A percentile compares a stretch with the other conserved stretches of the same genome.
Evolutionary conservation across 164 flowering plant genomes (phyloP).

Genomic region (Akebia trifoliata): DNA sequence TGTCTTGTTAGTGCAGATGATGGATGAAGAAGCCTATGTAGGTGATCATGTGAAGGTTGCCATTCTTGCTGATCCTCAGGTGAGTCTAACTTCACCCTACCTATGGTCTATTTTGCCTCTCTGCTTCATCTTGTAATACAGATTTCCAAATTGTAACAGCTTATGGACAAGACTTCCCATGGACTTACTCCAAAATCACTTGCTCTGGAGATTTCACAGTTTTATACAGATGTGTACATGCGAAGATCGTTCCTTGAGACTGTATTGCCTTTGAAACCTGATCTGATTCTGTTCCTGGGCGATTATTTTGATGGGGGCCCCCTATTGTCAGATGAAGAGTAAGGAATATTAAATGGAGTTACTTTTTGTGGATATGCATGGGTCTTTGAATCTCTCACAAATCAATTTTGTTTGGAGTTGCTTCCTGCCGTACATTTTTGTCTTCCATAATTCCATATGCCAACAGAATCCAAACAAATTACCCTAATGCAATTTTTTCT

Average conservation of each 20-base stretch:
- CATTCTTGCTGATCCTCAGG: slow-evolving; percentile 92
- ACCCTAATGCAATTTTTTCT: too few species aligned
- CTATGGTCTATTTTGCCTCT: neutral
- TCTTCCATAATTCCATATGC: too few species aligned
- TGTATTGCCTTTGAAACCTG: slow-evolving; percentile 70
- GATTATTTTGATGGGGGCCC: slow-evolving; percentile 92
- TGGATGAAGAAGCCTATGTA: slow-evolving; percentile 17
- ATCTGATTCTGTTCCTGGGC: slow-evolving; percentile 74
- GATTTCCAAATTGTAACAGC: slow-evolving; percentile 36
- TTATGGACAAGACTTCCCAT: slow-evolving; percentile 79
- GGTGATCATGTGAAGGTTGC: slow-evolving; percentile 56
- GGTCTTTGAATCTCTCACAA: too few species aligned
- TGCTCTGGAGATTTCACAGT: slow-evolving; percentile 60
- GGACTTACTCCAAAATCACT: slow-evolving; percentile 63
- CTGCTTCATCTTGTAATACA: neutral
- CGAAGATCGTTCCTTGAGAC: slow-evolving; percentile 71
- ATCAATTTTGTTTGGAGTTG: too few species aligned
- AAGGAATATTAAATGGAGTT: slow-evolving; percentile 28
- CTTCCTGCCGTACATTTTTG: too few species aligned
- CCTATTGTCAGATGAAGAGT: slow-evolving; percentile 75
- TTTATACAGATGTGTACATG: slow-evolving; percentile 84
- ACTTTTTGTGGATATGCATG: neutral
- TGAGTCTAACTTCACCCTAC: slow-evolving; percentile 11
- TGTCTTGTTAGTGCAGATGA: slow-evolving; percentile 27
- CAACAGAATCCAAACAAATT: too few species aligned